Evolutionary conservation across 371 early-diverging fungal genomes (phyloP), one percentile per base, ranked within the genome.

Genomic region (Mycotypha africana): DNA sequence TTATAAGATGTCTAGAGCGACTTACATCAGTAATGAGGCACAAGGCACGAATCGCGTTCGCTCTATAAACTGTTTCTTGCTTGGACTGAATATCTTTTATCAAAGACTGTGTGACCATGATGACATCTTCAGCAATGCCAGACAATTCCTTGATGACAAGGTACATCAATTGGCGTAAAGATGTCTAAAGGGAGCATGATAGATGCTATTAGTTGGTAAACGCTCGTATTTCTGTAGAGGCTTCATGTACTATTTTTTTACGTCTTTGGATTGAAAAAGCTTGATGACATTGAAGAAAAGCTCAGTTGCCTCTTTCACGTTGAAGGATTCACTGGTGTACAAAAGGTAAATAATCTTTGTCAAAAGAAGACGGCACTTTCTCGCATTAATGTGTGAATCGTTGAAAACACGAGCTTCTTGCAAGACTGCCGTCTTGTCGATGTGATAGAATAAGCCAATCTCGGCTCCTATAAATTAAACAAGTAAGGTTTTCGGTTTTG

Each of bases 391-490:
- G 34, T 97, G 98, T 22, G 95, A 83, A 55, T 91, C 93, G 71
- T 98, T 96, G 75, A 98, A 97, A 14, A 87, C 87, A 50, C 95
- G 87, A 28, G 97, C 92, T 67, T 98, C 97, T 72, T 96, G 98
- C 45, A 98, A 74, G 22, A 96, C 95, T 14, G 84, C 80, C 38
- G 92, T 84, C 64, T 93, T 93, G 80, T 98, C 95, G 49, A 95
- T 74, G 60, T 81, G 78, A 28, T 28, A 28, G 28, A 28, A 28
- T 28, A 28, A 28, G 5, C 28, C 28, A 28, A 28, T 28, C 11
- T 28, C 28, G 11, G 8, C 11, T 8, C 8, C 28, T 28, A 8
- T 28, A 28, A 28, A 28, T 28, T 28, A 28, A 28, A 28, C 28
- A 28, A 28, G 11, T 8, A 28, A 28, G 28, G 11, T 28, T 28